phyloP scores from a whole-genome alignment of 2,329 filamentous ascomycete genomes.

The Arthrinium phaeospermum region DNA sequence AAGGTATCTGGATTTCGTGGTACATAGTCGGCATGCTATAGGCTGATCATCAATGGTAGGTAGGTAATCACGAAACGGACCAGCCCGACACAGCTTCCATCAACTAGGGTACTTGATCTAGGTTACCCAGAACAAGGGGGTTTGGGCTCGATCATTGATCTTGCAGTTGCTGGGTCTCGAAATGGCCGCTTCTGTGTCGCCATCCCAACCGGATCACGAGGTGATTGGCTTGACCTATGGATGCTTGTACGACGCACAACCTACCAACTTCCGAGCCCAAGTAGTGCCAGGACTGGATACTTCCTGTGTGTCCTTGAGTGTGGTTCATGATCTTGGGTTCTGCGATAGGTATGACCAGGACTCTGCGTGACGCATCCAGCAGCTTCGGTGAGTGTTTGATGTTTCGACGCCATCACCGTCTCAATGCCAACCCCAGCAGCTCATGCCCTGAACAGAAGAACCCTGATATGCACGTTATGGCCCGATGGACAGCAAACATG shows the following conservation, averaged over 20 bases:
- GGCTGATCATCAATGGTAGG: not conserved
- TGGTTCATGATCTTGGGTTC: not conserved
- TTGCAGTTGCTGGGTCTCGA: slow-evolving; percentile 9
- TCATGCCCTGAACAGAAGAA: not conserved
- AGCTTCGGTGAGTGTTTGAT: not conserved
- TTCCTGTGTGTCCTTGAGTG: not conserved
- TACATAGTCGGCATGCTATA: slow-evolving; percentile 1
- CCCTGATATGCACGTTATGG: not conserved
- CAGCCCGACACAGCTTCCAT: slow-evolving; percentile 1
- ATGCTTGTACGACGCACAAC: not conserved
- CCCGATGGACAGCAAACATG: not conserved
- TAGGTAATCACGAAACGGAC: not conserved
- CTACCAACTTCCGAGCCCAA: not conserved
- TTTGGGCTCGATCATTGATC: slow-evolving; percentile 16
- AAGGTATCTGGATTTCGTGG: not conserved
- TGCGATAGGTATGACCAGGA: not conserved
- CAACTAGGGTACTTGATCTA: slow-evolving; percentile 6
- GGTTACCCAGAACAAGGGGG: slow-evolving; percentile 6
- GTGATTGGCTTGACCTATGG: not conserved
- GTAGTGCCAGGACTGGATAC: not conserved
- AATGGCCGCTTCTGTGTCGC: not conserved
- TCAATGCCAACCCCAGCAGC: not conserved
- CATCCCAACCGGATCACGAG: not conserved
- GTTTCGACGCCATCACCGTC: not conserved
- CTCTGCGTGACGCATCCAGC: not conserved